Conservation (phyloP, 2,329 filamentous ascomycete species). For the Aspergillus pseudotamarii region DNA sequence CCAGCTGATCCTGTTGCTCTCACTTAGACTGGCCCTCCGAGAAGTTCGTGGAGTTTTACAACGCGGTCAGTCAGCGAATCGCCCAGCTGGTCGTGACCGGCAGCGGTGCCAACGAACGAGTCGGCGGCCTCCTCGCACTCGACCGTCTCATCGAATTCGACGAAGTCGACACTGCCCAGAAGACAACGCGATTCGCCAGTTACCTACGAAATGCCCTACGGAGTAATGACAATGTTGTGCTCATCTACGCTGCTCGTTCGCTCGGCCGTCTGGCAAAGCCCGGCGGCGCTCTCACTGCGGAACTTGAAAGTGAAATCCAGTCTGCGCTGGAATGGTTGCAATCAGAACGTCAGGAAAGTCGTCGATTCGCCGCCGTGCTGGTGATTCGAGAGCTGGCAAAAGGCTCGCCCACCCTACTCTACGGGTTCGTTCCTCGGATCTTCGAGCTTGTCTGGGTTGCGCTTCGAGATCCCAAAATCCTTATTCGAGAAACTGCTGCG, state of each 20-base stretch:
- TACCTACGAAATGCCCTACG: constrained; percentile 85
- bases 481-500: constrained; percentile 88
- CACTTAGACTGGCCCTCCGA: constrained; percentile 73
- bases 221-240: constrained; percentile 86
- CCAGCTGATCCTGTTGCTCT: neutral
- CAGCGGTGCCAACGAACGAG: constrained; percentile 81
- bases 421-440: constrained; percentile 90
- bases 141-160: constrained; percentile 95
- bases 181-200: constrained; percentile 91
- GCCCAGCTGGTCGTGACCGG: constrained; percentile 79
- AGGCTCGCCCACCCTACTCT: constrained; percentile 93
- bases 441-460: constrained; percentile 97
- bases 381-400: constrained; percentile 87
- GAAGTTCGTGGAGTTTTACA: constrained; percentile 73
- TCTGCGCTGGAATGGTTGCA: constrained; percentile 96
- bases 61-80: constrained; percentile 66
- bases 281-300: constrained; percentile 89
- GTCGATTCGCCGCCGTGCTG: constrained; percentile 89
- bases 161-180: constrained; percentile 87
- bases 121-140: constrained; percentile 89
- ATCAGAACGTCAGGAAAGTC: constrained; percentile 88
- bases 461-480: constrained; percentile 81
- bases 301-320: constrained; percentile 94
- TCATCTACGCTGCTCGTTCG: constrained; percentile 86
- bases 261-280: constrained; percentile 89